Evolutionary conservation across 805 yeast genomes (phyloP), one percentile per base, ranked within the genome.

Genomic region (Lipomyces anomalus): DNA sequence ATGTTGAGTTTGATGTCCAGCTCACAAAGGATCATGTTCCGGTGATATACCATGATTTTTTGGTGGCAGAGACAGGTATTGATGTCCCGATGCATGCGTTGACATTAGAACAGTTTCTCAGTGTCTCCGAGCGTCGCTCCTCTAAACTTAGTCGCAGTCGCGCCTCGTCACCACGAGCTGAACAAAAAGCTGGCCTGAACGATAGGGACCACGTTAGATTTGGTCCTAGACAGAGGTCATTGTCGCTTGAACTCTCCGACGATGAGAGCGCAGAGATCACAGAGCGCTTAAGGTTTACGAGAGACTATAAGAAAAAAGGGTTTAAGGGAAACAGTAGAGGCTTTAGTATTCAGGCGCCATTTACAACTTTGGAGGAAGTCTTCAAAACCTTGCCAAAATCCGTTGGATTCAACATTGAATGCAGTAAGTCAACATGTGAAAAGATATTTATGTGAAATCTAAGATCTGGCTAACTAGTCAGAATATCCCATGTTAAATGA

Each of bases 1-100:
- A 90, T 60, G 97, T 90, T 42, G 97, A 90, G 66, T 90, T 90
- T 62, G 97, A 90, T 65, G 97, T 90, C 38, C 97, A 90, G 62
- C 70, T 90, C 56, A 90, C 97, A 13, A 87, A 88, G 61, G 97
- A 90, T 63, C 72, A 72, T 53, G 80, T 86, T 7, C 97, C 97
- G 2, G 97, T 90, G 4, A 84, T 90, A 23, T 90, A 90, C 60
- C 97, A 90, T 64, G 97, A 90, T 62, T 90, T 90, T 61, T 63
- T 86, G 35, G 96, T 90, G 40, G 95, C 95, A 2, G 97, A 90
- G 60, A 80, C 95, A 4, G 97, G 97, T 16, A 87, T 85, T 41
- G 97, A 90, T 67, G 82, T 89, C 40, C 97, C 97, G 3, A 89
- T 90, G 96, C 95, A 89, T 65, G 79, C 82, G 23, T 69, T 90